Evolutionary conservation across 2,329 filamentous ascomycete genomes (phyloP), one percentile per base, ranked within the genome.

Genomic region (Neurospora sp.): DNA sequence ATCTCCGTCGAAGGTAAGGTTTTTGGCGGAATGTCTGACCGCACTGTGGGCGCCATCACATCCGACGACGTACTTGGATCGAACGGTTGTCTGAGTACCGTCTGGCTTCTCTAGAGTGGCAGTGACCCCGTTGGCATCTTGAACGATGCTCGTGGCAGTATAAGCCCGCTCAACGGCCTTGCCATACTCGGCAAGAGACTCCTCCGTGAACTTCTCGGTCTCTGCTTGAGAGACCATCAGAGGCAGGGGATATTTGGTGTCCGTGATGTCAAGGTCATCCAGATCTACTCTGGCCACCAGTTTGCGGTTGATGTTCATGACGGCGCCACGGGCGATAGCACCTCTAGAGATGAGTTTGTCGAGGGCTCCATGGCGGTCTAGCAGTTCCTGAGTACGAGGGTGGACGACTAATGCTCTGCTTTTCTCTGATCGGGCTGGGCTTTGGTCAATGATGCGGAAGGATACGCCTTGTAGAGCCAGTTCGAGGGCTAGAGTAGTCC

Each of bases 301-400:
- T 40, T 78, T 77, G 38, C 76, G 72, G 71, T 80, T 77, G 68
- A 80, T 75, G 69, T 79, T 82, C 13, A 84, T 70, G 11, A 79
- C 79, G 9, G 79, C 77, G 10, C 81, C 82, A 15, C 73, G 72
- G n/a, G 81, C 76, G 19, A 78, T 73, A 66, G 79, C 79, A 19
- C 83, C 82, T 5, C 75, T 74, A 1, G 73, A 71, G 2, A 83
- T 66, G 36, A 84, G 73, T 3, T 76, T 76, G 8, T 79, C 75
- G 39, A 82, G 73, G 5, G 77, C 77, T 43, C 76, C 77, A 66
- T 86, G 80, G 46, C 84, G 84, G 66, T 80, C 80, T 67, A 86
- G 80, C 33, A 86, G 77, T 73, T 87, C 85, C 9, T 85, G 74
- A 1, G 81, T 84, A 9, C 85, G 82, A 13, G 83, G 78, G 70